These are phyloP conservation scores for Cladosporium halotolerans DNA, from an alignment of 2,329 filamentous ascomycete species.

Conservation along the genomic window DNA sequence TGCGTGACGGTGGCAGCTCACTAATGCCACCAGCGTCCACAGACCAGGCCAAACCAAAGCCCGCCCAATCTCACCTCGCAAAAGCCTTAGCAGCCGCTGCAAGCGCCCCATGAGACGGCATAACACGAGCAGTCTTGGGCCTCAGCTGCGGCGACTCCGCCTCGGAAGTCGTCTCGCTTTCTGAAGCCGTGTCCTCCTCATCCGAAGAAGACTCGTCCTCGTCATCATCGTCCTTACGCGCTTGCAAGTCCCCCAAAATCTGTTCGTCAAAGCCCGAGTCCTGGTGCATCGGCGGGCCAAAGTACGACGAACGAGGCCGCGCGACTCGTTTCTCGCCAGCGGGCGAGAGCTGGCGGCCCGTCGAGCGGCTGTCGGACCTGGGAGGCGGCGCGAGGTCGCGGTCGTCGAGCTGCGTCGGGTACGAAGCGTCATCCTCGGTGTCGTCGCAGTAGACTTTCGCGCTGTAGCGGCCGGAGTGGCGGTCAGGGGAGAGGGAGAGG, in stretches of 20 bases:
- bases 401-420: conserved; percentile 1
- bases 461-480: conserved; percentile 4
- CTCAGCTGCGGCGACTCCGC: not conserved
- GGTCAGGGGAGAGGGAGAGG: conserved; percentile 10
- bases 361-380: not conserved
- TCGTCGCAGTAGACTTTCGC: conserved; percentile 6
- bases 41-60: too few relatives aligned
- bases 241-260: conserved; percentile 16
- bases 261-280: conserved; percentile 35
- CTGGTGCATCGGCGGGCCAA: conserved; percentile 23
- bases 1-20: too few relatives aligned
- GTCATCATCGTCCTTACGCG: not conserved
- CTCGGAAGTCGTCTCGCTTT: conserved; percentile 1
- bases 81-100: not conserved
- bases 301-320: not conserved
- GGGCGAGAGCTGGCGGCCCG: not conserved
- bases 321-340: not conserved
- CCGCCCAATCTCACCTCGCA: too few relatives aligned
- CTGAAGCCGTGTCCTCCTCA: conserved; percentile 1
- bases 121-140: not conserved
- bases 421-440: not conserved
- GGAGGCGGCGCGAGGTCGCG: not conserved
- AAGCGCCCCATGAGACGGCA: not conserved
- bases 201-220: not conserved
- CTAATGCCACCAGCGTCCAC: too few relatives aligned